Evolutionary conservation across 1,284 basidiomycete species (phyloP), one percentile per base, ranked within the genome.

Genomic region (Paramarasmius palmivorus): DNA sequence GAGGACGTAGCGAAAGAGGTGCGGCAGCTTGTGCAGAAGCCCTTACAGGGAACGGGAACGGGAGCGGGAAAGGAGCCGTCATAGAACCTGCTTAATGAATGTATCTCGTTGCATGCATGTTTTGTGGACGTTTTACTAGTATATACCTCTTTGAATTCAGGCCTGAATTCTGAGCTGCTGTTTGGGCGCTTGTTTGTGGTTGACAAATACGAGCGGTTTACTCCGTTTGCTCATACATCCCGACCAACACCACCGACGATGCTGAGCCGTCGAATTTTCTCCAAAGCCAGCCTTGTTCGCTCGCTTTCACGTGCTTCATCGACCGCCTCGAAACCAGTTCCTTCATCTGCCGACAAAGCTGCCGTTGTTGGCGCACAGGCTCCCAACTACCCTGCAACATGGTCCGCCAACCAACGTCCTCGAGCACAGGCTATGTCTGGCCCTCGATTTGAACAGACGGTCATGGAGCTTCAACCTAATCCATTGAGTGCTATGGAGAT

Each of bases 401-500:
- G 92, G 92, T 90, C 90, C 4, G 83, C 83, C 22, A 84, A 70
- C 67, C 92, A 95, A 72, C 74, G 68, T 29, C 72, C 81, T 23
- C 86, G 89, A 45, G 84, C 88, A 14, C 70, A 68, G 15, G 68
- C 71, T 46, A 70, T 68, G 29, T 79, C 78, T 10, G 81, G 84
- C 49, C 89, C 93, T 15, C 84, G 94, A 25, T 98, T 98, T 67
- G 96, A 98, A 75, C 96, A 98, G 77, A 92, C 91, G 19, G 74
- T 75, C 40, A 83, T 95, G 78, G 83, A 86, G 44, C 76, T 93
- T 54, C 96, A 99, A 71, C 96, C 96, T 1, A 84, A 85, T 57
- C 90, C 95, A n/a, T 76, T 89, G 59, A 92, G 91, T 57, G 96
- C 95, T 2, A 95, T 98, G 87, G 88, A 90, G 60, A 79, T 98